Base-by-base conservation (phyloP, 495 filamentous ascomycete species). In the Podospora australis region DNA sequence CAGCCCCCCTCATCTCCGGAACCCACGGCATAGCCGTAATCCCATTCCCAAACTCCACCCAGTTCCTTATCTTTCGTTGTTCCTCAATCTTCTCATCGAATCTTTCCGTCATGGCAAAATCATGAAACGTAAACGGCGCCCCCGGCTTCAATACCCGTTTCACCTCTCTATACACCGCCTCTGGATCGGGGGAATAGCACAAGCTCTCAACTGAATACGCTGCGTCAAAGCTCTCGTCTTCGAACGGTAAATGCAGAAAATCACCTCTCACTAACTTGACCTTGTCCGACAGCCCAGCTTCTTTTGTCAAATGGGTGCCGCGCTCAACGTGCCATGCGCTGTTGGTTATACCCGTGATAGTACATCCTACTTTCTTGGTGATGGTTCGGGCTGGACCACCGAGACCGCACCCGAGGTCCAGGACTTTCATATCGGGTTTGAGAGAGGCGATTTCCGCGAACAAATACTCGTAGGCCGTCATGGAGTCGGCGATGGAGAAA, bases 21-120 rank as follows among this genome's bases (percentile, higher is more conserved):
- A 57, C 55, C 42, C 44, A 46, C 6, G 50, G 47, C 50, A 57
- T 51, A 23, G 41, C 39, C 13, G 46, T 44, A 14, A 57, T 36
- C 21, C 50, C 55, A 26, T 57, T 54, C 2, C 50, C 55, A 22
- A 53, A 57, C 44, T 57, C 55, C 30, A 57, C 38, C 50, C 50
- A 51, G 32, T 57, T 57, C 23, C 55, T 42, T 16, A 57, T 28
- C 44, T 48, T 48, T 34, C 26, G 28, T 13, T 57, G 50, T 26
- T 57, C 44, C 4, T 20, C n/a, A 10, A 23, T 29, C 22, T 17
- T 24, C 21, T 38, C 49, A 32, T 50, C 50, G 13, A 52, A 57
- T 43, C 41, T 54, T 21, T 57, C 50, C 26, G 55, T 57, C 55
- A 57, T 57, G 50, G 50, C 43, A 19, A 41, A 57, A 44, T 57